Evolutionary conservation across 2,329 filamentous ascomycete species (phyloP).

Genomic region (Calonectria naviculata): DNA sequence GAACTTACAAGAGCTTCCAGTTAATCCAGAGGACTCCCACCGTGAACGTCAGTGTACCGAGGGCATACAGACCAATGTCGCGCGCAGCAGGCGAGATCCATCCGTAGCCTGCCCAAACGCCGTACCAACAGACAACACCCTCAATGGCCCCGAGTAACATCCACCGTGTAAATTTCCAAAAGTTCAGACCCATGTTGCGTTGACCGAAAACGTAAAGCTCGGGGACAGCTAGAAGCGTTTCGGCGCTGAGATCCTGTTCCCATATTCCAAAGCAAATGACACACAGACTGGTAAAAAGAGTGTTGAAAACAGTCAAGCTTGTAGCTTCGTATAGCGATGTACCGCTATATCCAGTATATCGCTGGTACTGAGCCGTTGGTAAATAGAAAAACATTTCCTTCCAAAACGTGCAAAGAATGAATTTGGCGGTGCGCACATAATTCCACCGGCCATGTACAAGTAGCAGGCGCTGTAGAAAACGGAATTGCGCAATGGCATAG

Average conservation of each 20-base stretch:
- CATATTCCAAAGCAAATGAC: conserved; percentile 93
- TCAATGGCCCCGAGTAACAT: conserved; percentile 79
- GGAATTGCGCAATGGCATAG: conserved; percentile 91
- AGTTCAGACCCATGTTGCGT: conserved; percentile 77
- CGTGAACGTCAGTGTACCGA: conserved; percentile 79
- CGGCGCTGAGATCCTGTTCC: conserved; percentile 86
- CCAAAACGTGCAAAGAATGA: conserved; percentile 93
- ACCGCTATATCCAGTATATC: conserved; percentile 87
- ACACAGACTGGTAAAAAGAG: conserved; percentile 88
- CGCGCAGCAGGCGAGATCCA: conserved; percentile 60
- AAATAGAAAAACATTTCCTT: conserved; percentile 88
- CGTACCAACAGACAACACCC: conserved; percentile 80
- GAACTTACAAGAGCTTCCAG: conserved; percentile 77
- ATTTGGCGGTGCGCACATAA: conserved; percentile 88
- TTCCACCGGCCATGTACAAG: conserved; percentile 93
- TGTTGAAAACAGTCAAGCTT: conserved; percentile 92
- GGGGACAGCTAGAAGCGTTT: conserved; percentile 90
- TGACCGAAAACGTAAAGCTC: conserved; percentile 91
- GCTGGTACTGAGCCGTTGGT: conserved; percentile 85
- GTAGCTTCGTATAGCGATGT: conserved; percentile 91
- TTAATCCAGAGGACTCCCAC: conserved; percentile 79
- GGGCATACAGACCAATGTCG: conserved; percentile 78
- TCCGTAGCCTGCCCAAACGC: conserved; percentile 63
- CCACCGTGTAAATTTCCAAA: conserved; percentile 80
- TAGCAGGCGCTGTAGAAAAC: conserved; percentile 86